Conservation (phyloP, 1,139 yeast species). For the Pichia sp. region DNA sequence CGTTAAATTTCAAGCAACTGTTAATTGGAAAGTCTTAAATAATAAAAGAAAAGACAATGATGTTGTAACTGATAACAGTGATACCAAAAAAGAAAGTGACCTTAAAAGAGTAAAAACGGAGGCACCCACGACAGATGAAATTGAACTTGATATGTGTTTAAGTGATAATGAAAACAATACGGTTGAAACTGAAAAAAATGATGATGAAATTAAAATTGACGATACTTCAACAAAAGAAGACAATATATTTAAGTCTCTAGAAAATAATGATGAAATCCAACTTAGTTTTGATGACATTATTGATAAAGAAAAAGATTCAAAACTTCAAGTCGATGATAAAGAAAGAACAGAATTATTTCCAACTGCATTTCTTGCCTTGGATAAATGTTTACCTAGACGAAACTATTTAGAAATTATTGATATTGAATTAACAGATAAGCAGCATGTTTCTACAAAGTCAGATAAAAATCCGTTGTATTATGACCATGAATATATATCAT, state of each 20-base stretch:
- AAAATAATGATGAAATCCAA: conserved; percentile 20
- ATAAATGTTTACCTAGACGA: conserved; percentile 69
- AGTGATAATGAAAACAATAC: background rate
- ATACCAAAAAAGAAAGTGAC: background rate
- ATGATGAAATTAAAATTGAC: background rate
- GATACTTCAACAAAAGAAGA: background rate
- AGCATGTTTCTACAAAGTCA: conserved; percentile 37
- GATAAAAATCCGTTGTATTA: conserved; percentile 15
- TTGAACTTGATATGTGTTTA: conserved; percentile 33
- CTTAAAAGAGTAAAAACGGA: background rate
- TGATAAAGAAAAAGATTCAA: background rate
- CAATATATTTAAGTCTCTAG: background rate
- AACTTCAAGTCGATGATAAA: background rate
- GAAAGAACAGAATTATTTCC: conserved; percentile 3
- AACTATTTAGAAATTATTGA: conserved; percentile 42
- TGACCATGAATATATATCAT: conserved; percentile 39
- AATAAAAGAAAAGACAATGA: background rate
- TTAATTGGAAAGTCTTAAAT: conserved; percentile 29
- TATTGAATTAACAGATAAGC: conserved; percentile 30
- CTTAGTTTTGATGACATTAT: conserved; percentile 16
- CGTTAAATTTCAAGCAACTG: conserved; percentile 57
- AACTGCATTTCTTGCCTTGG: conserved; percentile 72
- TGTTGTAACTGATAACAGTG: background rate
- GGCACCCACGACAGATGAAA: conserved; percentile 30
- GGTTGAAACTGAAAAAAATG: background rate